These are phyloP conservation scores for Aschersonia sp. DNA, from an alignment of 2,329 filamentous ascomycete species.

Conservation along the genomic window DNA sequence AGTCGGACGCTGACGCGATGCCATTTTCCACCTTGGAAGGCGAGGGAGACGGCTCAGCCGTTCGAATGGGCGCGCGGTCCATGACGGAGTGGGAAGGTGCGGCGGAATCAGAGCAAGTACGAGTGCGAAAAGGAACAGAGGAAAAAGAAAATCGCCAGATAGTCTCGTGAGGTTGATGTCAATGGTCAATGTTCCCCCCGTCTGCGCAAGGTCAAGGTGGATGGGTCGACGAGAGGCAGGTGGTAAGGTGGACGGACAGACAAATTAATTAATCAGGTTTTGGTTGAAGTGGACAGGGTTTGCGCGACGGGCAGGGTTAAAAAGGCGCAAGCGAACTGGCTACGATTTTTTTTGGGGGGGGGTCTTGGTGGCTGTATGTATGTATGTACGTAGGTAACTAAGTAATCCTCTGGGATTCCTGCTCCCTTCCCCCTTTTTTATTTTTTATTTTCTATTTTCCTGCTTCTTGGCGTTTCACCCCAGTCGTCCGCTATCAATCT, in stretches of 20 bases:
- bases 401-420: neutral
- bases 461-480: neutral
- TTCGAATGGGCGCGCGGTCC: neutral
- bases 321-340: no score
- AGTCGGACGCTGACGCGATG: constrained; percentile 2
- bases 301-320: no score
- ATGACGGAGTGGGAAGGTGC: neutral
- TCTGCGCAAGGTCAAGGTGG: no score
- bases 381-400: no score
- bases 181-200: no score
- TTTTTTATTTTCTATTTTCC: neutral
- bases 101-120: neutral
- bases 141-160: neutral
- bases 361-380: no score
- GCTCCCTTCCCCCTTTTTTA: neutral
- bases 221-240: no score
- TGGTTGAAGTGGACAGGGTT: no score
- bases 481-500: neutral
- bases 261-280: no score
- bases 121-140: neutral
- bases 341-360: no score
- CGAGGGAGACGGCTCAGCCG: neutral
- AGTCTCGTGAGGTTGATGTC: no score
- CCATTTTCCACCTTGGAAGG: neutral
- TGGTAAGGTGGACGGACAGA: no score